Evolutionary conservation across 2,329 filamentous ascomycete species (phyloP).

Genomic region (Curvularia verruculosa): DNA sequence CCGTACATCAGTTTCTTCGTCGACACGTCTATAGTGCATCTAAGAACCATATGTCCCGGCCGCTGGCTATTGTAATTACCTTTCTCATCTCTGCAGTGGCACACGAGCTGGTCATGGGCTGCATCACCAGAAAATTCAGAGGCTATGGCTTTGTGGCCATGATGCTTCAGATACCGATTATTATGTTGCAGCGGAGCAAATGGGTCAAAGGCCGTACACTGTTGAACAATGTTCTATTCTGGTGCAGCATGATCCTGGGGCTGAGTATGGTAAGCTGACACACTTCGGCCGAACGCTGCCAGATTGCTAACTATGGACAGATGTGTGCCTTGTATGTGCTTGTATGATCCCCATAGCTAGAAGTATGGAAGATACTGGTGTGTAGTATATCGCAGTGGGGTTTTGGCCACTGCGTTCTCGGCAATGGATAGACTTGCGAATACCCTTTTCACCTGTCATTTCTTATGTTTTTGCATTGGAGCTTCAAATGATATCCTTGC

Average conservation of each 20-base stretch:
- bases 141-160: conserved; percentile 94
- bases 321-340: conserved; percentile 51
- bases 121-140: conserved; percentile 94
- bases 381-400: neutral
- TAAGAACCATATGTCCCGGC: conserved; percentile 74
- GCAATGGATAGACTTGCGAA: conserved; percentile 16
- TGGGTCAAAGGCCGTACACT: conserved; percentile 77
- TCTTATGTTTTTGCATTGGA: neutral
- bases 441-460: conserved; percentile 24
- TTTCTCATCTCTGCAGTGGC: conserved; percentile 89
- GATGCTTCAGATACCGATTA: conserved; percentile 96
- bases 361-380: neutral
- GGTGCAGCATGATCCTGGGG: conserved; percentile 89
- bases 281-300: conserved; percentile 18
- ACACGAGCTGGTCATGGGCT: conserved; percentile 96
- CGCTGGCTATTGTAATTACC: conserved; percentile 83
- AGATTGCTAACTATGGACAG: conserved; percentile 26
- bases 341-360: conserved; percentile 24
- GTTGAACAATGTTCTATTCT: conserved; percentile 79
- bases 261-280: conserved; percentile 72
- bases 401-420: conserved; percentile 1
- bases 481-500: neutral
- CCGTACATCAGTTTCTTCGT: conserved; percentile 81
- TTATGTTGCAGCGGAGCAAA: conserved; percentile 83
- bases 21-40: conserved; percentile 91